phyloP scores from a whole-genome alignment of 306 rosid genomes.

The Astragalus membranaceus region DNA sequence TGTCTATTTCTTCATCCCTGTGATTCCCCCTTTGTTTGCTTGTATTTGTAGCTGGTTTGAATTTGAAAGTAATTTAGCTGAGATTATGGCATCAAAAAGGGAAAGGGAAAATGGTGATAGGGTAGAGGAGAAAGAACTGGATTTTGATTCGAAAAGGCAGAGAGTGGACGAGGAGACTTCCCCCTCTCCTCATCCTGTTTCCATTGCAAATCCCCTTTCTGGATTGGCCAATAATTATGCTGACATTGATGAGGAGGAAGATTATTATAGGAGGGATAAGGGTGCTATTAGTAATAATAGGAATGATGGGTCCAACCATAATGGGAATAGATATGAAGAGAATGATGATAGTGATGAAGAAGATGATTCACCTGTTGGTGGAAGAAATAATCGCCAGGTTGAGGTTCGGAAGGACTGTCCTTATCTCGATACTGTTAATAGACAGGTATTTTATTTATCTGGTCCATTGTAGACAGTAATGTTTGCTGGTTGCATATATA shows the following conservation, averaged over 20 bases:
- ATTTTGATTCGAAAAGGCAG: slow-evolving; percentile 27
- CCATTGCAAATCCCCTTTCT: slow-evolving; percentile 44
- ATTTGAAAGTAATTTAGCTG: not conserved
- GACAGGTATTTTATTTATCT: slow-evolving; percentile 57
- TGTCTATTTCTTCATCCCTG: too few species aligned
- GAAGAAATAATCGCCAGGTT: slow-evolving; percentile 58
- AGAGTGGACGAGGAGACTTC: slow-evolving; percentile 27
- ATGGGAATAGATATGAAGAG: slow-evolving; percentile 34
- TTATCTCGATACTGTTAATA: slow-evolving; percentile 90
- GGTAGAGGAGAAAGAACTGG: slow-evolving; percentile 23
- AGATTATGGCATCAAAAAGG: slow-evolving; percentile 35
- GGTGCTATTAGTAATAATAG: slow-evolving; percentile 10
- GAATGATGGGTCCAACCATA: slow-evolving; percentile 23
- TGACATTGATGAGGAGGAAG: slow-evolving; percentile 46
- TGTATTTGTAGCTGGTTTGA: not conserved
- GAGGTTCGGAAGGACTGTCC: slow-evolving; percentile 96
- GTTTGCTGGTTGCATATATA: not conserved
- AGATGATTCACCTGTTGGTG: slow-evolving; percentile 34
- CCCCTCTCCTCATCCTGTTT: slow-evolving; percentile 33
- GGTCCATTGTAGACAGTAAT: not conserved
- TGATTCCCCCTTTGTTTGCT: not conserved
- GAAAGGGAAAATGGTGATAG: slow-evolving; percentile 18
- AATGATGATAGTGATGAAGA: slow-evolving; percentile 51
- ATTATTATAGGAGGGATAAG: slow-evolving; percentile 16
- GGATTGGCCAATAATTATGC: slow-evolving; percentile 51